phyloP scores from a whole-genome alignment of 805 yeast genomes.

The Kodamaea sagamina region DNA sequence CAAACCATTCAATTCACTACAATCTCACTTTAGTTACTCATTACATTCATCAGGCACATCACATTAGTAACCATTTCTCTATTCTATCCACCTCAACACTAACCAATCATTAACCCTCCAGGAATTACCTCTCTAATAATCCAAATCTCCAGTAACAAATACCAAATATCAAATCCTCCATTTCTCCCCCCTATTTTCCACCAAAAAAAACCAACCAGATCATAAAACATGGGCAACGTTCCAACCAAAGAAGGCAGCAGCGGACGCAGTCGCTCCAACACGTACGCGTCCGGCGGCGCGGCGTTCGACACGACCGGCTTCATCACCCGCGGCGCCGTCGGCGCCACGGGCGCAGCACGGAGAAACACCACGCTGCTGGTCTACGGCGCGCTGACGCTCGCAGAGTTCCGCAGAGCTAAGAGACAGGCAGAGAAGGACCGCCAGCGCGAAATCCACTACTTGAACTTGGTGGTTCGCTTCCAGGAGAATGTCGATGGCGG shows the following conservation, averaged over 20 bases:
- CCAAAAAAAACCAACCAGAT: too few relatives aligned
- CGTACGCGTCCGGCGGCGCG: conserved; percentile 9
- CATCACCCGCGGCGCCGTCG: conserved; percentile 11
- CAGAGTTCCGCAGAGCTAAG: conserved; percentile 25
- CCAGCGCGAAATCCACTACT: conserved; percentile 54
- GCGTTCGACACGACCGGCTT: conserved; percentile 11
- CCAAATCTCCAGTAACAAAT: too few relatives aligned
- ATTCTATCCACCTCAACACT: too few relatives aligned
- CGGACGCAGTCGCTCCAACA: conserved; percentile 15
- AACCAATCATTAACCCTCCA: too few relatives aligned
- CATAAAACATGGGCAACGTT: conserved; percentile 41
- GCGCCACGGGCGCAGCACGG: conserved; percentile 13
- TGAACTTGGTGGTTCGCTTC: conserved; percentile 57
- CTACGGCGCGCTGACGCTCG: conserved; percentile 14
- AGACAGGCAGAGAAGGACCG: conserved; percentile 56
- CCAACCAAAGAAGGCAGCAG: conserved; percentile 39
- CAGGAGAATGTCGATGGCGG: conserved; percentile 92
- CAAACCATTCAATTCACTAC: too few relatives aligned
- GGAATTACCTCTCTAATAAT: too few relatives aligned
- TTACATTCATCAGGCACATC: too few relatives aligned
- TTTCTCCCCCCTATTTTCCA: too few relatives aligned
- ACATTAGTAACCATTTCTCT: too few relatives aligned
- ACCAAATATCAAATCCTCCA: too few relatives aligned
- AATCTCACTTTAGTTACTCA: too few relatives aligned
- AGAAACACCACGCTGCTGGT: conserved; percentile 24